A percentile compares a stretch with the other conserved stretches of the same genome.
Conservation (phyloP, 2,329 filamentous ascomycete species). For the Zymoseptoria passerinii region DNA sequence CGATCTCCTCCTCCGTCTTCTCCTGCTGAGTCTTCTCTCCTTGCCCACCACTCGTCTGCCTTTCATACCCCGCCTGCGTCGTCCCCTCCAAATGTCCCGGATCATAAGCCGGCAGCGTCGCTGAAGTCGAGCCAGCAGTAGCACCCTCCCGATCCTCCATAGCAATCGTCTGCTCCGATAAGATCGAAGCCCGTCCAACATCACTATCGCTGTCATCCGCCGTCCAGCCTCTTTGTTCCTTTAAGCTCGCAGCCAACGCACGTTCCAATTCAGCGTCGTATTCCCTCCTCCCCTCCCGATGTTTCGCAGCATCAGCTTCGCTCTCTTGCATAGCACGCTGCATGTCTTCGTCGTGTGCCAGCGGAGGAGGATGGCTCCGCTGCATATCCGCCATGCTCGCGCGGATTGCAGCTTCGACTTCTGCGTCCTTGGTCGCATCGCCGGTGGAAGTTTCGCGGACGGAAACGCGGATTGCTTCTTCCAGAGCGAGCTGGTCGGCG, state of each 20-base stretch:
- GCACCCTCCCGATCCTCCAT: conserved; percentile 1
- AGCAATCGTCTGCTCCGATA: conserved; percentile 10
- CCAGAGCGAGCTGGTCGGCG: conserved; percentile 53
- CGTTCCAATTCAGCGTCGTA: conserved; percentile 36
- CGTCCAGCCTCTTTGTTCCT: conserved; percentile 31
- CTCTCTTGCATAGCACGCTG: conserved; percentile 45
- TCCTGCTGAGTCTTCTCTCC: conserved; percentile 27
- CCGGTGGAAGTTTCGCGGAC: conserved; percentile 64
- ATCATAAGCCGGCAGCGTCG: conserved; percentile 17
- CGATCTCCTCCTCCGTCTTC: conserved; percentile 59
- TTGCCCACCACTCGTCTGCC: conserved; percentile 1
- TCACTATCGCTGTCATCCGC: conserved; percentile 7
- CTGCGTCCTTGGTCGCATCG: conserved; percentile 58
- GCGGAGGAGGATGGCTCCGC: conserved; percentile 25
- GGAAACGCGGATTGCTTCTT: conserved; percentile 61
- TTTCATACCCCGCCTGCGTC: conserved; percentile 19
- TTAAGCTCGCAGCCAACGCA: conserved; percentile 37
- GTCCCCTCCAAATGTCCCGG: conserved; percentile 24
- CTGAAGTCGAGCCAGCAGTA: conserved; percentile 6
- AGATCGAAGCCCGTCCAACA: background rate
- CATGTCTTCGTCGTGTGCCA: conserved; percentile 38
- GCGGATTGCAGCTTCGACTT: conserved; percentile 65
- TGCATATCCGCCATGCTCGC: conserved; percentile 58
- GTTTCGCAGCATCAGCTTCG: conserved; percentile 30
- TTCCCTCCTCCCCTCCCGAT: conserved; percentile 30